Evolutionary conservation across 129 eudicot species (phyloP).

Genomic region (Heracleum sosnowskyi): DNA sequence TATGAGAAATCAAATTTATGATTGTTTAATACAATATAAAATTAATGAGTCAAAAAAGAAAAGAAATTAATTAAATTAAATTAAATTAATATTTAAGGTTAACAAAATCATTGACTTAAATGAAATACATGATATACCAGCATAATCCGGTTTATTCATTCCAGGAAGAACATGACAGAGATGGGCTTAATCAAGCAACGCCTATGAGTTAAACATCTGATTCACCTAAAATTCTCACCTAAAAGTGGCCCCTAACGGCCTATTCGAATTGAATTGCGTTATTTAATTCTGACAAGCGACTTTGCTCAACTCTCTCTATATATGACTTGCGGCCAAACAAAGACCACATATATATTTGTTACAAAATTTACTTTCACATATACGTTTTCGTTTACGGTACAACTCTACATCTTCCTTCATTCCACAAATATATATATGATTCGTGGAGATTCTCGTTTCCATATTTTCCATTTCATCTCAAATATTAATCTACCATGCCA

Average conservation of each 20-base stretch:
- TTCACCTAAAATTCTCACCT: slow-evolving; percentile 10
- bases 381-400: not conserved
- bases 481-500: slow-evolving; percentile 1
- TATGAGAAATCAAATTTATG: too few relatives aligned
- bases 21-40: too few relatives aligned
- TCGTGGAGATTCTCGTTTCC: slow-evolving; percentile 11
- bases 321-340: slow-evolving; percentile 9
- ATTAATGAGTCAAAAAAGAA: too few relatives aligned
- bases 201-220: too few relatives aligned
- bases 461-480: not conserved
- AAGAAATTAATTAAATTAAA: too few relatives aligned
- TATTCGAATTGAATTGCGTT: slow-evolving; percentile 5
- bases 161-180: too few relatives aligned
- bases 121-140: too few relatives aligned
- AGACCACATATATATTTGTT: not conserved
- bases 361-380: not conserved
- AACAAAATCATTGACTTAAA: too few relatives aligned
- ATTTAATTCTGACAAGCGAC: slow-evolving; percentile 13
- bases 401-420: not conserved
- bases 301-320: not conserved
- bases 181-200: too few relatives aligned
- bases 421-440: not conserved
- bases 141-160: too few relatives aligned
- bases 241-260: not conserved
- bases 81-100: too few relatives aligned